Evolutionary conservation across 371 early-diverging fungal species (phyloP).

Genomic region (Mucor piriformis): DNA sequence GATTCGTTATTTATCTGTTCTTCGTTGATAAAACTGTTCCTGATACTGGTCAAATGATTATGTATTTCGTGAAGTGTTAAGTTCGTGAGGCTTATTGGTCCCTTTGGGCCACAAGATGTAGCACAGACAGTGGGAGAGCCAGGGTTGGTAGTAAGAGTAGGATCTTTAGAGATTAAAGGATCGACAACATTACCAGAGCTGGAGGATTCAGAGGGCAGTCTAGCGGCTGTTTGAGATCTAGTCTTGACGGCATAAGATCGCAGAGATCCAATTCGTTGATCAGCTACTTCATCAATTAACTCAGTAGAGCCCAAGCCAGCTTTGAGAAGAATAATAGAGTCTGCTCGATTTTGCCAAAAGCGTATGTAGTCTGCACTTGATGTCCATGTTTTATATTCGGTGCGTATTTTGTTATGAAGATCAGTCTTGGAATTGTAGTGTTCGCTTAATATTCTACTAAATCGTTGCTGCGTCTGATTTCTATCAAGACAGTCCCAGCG

Average conservation of each 20-base stretch:
- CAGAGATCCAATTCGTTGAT: conserved; percentile 14
- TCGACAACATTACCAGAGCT: too few relatives aligned
- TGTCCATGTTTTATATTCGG: conserved; percentile 24
- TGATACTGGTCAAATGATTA: conserved; percentile 10
- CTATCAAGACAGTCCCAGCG: conserved; percentile 25
- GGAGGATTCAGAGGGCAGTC: conserved; percentile 1
- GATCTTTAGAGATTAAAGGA: too few relatives aligned
- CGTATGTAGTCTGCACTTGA: conserved; percentile 23
- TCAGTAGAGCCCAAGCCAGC: conserved; percentile 8
- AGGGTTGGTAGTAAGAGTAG: too few relatives aligned
- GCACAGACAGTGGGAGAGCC: too few relatives aligned
- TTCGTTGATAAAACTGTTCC: conserved; percentile 15
- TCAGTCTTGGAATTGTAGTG: conserved; percentile 16
- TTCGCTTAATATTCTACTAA: conserved; percentile 18
- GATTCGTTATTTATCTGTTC: conserved; percentile 14
- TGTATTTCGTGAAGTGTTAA: conserved; percentile 5
- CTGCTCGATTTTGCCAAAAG: background rate
- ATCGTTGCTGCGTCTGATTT: conserved; percentile 19
- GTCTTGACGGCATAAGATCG: conserved; percentile 5
- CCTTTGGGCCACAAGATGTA: conserved; percentile 4
- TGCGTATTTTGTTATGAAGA: conserved; percentile 10
- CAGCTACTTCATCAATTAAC: conserved; percentile 6
- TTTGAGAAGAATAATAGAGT: conserved; percentile 15
- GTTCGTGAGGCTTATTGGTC: conserved; percentile 10
- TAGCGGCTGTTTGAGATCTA: conserved; percentile 11